Evolutionary conservation across 495 filamentous ascomycete genomes (phyloP).

Genomic region (Penicillium maclennaniae): DNA sequence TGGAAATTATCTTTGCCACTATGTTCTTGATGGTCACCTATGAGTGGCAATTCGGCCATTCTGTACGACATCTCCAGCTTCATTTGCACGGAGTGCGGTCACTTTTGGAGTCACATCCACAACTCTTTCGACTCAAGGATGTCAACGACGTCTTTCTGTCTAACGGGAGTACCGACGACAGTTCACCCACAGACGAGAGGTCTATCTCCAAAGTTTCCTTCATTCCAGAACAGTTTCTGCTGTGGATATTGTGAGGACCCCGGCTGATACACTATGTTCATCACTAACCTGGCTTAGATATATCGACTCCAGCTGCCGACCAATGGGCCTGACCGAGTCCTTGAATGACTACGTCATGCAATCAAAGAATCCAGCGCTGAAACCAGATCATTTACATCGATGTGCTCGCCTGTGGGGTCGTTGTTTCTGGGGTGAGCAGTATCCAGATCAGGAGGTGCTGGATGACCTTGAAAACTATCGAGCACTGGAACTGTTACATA

Average conservation of each 20-base stretch:
- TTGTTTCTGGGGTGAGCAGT: constrained; percentile 43
- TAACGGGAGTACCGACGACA: constrained; percentile 10
- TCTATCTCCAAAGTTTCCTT: constrained; percentile 30
- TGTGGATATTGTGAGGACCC: constrained; percentile 37
- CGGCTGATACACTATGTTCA: not conserved
- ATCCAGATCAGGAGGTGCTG: constrained; percentile 43
- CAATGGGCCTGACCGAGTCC: constrained; percentile 36
- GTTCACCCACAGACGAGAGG: constrained; percentile 8
- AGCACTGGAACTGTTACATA: constrained; percentile 37
- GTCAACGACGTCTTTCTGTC: constrained; percentile 32
- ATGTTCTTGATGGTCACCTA: constrained; percentile 43
- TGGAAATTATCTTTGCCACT: constrained; percentile 39
- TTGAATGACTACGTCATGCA: constrained; percentile 36
- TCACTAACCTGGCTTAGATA: constrained; percentile 25
- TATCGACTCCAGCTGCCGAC: constrained; percentile 34
- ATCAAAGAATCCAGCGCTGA: constrained; percentile 34
- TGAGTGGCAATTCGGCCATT: constrained; percentile 44
- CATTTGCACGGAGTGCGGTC: constrained; percentile 42
- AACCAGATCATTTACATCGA: constrained; percentile 38
- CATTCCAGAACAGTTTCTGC: constrained; percentile 37
- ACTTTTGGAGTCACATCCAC: constrained; percentile 36
- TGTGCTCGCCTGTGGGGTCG: constrained; percentile 42
- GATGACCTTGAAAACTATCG: constrained; percentile 51
- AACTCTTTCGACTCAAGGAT: constrained; percentile 35
- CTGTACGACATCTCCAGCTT: constrained; percentile 38